phyloP scores from a whole-genome alignment of 2,329 filamentous ascomycete genomes.

The Diaporthe aspalathi region DNA sequence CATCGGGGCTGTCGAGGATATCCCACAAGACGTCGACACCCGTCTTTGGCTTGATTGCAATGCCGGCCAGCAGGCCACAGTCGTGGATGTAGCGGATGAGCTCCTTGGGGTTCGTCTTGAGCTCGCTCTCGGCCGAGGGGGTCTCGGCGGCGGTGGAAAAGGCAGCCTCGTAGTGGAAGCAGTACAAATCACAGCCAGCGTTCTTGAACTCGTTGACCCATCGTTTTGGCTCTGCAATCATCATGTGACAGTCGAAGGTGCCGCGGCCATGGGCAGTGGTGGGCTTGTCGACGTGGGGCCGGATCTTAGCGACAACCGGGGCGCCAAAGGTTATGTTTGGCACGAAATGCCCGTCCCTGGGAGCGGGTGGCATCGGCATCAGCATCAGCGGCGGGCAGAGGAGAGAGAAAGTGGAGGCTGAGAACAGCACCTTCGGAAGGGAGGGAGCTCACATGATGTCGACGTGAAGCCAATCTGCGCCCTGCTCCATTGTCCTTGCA shows the following conservation, averaged over 20 bases:
- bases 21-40: conserved; percentile 92
- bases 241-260: conserved; percentile 99
- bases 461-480: conserved; percentile 93
- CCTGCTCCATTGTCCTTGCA: conserved; percentile 83
- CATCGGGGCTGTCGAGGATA: conserved; percentile 78
- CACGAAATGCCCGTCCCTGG: conserved; percentile 97
- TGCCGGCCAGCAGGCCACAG: conserved; percentile 87
- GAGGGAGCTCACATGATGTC: conserved; percentile 78
- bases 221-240: conserved; percentile 99
- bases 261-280: conserved; percentile 78
- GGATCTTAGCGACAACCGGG: conserved; percentile 94
- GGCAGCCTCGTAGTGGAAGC: conserved; percentile 99
- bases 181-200: conserved; percentile 97
- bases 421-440: conserved; percentile 3
- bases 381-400: neutral
- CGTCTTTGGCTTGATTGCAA: conserved; percentile 95
- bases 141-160: conserved; percentile 86
- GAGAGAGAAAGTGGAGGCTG: conserved; percentile 7
- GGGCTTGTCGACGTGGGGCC: conserved; percentile 84
- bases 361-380: neutral
- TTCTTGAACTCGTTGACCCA: conserved; percentile 97
- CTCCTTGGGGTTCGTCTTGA: conserved; percentile 83
- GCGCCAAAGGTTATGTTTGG: conserved; percentile 98
- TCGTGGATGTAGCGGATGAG: conserved; percentile 92
- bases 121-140: conserved; percentile 75